Evolutionary conservation across 441 rosid species (phyloP), one percentile per base, ranked within the genome.

Genomic region (Adansonia rubrostipa): DNA sequence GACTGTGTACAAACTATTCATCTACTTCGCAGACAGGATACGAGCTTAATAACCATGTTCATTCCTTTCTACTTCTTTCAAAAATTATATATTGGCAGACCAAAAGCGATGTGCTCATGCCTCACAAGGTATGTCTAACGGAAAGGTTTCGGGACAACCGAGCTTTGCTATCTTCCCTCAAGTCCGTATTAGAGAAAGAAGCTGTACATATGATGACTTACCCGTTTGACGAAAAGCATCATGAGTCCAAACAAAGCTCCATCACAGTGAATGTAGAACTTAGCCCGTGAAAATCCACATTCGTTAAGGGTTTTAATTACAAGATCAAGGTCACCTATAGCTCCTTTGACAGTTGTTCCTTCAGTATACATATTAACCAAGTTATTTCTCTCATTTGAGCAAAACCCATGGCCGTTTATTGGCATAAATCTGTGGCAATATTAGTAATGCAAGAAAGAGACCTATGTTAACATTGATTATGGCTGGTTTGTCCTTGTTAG

Each of bases 301-400:
- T 93, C 98, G 87, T 92, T 91, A 56, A 95, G 97, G 58, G 94
- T 93, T 80, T 89, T 80, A 78, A 95, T 93, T 3, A 95, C 97
- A 80, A 88, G 92, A 81, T 93, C 99, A 56, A 95, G 96, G 84
- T 95, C 99, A 86, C 93, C 98, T 1, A 93, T 98, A 44, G 98
- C 99, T 83, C 99, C 98, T 84, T 95, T 93, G 28, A 94, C 98
- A 75, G 98, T 93, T 40, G 98, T 94, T 79, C 98, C 98, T 92
- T 80, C 69, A 84, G 47, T 1, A 75, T 17, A 28, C 50, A 80
- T 47, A 71, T 56, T 6, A 6, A 77, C 17, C 51, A 78, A 78
- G 50, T 74, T 60, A 81, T 62, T 14, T 17, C 24, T 33, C 60
- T 65, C 15, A 17, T 14, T 4, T 36, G 15, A 42, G 82, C 47